phyloP scores from a whole-genome alignment of 2,329 filamentous ascomycete genomes.

The Fusarium multiceps region DNA sequence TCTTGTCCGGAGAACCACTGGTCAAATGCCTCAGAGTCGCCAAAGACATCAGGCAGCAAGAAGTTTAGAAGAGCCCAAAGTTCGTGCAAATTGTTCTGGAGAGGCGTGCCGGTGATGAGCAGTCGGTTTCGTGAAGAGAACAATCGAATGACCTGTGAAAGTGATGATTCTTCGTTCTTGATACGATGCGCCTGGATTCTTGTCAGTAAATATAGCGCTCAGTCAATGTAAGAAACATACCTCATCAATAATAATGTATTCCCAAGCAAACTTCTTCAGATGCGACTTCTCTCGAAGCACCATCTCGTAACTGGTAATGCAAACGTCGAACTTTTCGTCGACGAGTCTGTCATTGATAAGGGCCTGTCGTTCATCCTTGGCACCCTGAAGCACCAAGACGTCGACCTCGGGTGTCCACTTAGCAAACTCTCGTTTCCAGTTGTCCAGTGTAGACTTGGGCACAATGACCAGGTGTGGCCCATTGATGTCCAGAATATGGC shows the following conservation, averaged over 20 bases:
- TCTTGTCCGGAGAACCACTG: conserved; percentile 96
- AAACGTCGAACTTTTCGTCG: conserved; percentile 96
- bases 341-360: conserved; percentile 93
- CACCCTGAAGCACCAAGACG: conserved; percentile 91
- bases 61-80: conserved; percentile 98
- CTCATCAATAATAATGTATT: conserved; percentile 99
- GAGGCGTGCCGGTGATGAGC: conserved; percentile 93
- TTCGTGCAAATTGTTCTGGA: conserved; percentile 98
- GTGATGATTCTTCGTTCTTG: conserved; percentile 98
- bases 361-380: conserved; percentile 89
- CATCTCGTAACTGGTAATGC: conserved; percentile 99
- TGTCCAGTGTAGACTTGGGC: conserved; percentile 97
- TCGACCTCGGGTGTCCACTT: conserved; percentile 97
- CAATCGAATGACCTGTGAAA: conserved; percentile 94
- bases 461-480: conserved; percentile 93
- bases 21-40: conserved; percentile 95
- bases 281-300: conserved; percentile 94
- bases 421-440: conserved; percentile 95
- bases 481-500: conserved; percentile 88
- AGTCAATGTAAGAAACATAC: conserved; percentile 36
- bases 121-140: conserved; percentile 96
- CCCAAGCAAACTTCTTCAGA: conserved; percentile 98
- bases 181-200: conserved; percentile 80
- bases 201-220: conserved; percentile 26
- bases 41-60: conserved; percentile 96